Percentiles rank a stretch among this genome's conserved stretches.
Conservation (phyloP, 2,329 filamentous ascomycete genomes). For the Trichoderma breve region DNA sequence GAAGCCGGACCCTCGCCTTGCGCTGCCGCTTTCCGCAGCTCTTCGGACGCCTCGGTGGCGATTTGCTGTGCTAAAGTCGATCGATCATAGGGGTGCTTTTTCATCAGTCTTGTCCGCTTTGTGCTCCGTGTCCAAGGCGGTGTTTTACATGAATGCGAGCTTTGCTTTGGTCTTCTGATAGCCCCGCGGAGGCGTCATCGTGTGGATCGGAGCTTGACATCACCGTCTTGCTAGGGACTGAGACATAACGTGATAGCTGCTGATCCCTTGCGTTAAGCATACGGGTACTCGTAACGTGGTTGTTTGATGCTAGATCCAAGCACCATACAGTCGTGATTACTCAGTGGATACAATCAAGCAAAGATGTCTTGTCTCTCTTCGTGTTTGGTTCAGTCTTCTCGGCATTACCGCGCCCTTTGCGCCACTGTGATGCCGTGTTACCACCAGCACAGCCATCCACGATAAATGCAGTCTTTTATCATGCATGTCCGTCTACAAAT, state of each 20-base stretch:
- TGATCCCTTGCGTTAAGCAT: neutral
- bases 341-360: neutral
- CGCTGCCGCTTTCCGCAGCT: neutral
- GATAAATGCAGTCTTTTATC: neutral
- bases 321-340: neutral
- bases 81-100: neutral
- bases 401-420: slow-evolving; percentile 6
- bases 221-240: neutral
- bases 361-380: neutral
- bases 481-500: neutral
- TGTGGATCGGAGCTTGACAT: slow-evolving; percentile 8
- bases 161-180: neutral
- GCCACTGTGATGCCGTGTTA: slow-evolving; percentile 1
- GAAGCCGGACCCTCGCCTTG: neutral
- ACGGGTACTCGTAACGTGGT: neutral
- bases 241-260: neutral
- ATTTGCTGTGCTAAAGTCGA: neutral
- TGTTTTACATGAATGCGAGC: neutral
- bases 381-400: neutral
- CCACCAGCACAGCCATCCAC: slow-evolving; percentile 3
- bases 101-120: neutral
- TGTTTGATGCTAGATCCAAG: neutral
- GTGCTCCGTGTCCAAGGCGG: neutral
- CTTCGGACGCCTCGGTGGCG: slow-evolving; percentile 9
- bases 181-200: slow-evolving; percentile 5